phyloP scores from a whole-genome alignment of 2,329 filamentous ascomycete genomes.

The Phaeomoniella chlamydospora region DNA sequence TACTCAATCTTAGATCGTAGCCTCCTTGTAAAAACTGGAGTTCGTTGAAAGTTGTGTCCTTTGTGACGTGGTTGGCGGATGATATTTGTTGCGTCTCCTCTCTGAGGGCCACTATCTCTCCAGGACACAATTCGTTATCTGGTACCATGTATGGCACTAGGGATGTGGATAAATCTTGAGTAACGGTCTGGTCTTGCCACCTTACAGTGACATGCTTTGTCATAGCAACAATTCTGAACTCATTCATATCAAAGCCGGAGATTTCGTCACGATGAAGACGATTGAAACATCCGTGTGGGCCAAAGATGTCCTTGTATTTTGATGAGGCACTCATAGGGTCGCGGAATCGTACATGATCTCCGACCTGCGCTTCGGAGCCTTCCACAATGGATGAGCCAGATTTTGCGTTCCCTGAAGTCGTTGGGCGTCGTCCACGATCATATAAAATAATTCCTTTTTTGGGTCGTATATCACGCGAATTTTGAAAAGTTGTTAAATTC shows the following conservation, averaged over 20 bases:
- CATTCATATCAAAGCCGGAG: constrained; percentile 43
- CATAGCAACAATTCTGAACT: constrained; percentile 36
- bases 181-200: constrained; percentile 44
- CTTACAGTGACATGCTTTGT: constrained; percentile 36
- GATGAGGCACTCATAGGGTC: constrained; percentile 33
- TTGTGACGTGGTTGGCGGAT: neutral
- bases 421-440: constrained; percentile 11
- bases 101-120: constrained; percentile 37
- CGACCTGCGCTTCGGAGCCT: constrained; percentile 23
- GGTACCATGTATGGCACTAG: constrained; percentile 8
- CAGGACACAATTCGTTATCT: constrained; percentile 37
- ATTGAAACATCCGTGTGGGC: constrained; percentile 24
- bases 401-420: neutral
- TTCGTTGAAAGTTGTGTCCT: constrained; percentile 9
- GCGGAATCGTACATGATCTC: constrained; percentile 39
- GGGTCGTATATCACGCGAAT: constrained; percentile 9
- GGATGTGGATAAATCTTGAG: constrained; percentile 12
- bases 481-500: constrained; percentile 9
- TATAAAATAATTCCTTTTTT: constrained; percentile 6
- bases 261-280: constrained; percentile 31
- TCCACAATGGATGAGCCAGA: constrained; percentile 2
- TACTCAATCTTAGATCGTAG: constrained; percentile 23
- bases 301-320: constrained; percentile 33
- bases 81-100: constrained; percentile 16
- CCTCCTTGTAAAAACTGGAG: constrained; percentile 11